Base-by-base conservation (phyloP, 2,329 filamentous ascomycete genomes). In the Hypoxylon sp. region DNA sequence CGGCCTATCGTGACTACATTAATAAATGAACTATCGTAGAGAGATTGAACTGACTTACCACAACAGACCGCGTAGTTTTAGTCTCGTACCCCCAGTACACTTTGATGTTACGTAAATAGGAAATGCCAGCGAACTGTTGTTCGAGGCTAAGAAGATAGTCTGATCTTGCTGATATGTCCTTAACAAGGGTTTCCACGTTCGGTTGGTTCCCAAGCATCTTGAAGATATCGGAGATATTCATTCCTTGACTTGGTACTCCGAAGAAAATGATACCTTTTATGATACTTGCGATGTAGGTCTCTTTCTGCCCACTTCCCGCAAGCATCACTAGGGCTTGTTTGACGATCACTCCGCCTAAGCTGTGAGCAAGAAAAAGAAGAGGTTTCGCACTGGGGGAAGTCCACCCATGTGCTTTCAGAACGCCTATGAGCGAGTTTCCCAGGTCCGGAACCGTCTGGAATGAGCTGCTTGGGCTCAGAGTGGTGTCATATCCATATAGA, bases 61-160 rank as follows among this genome's bases (percentile, higher is more conserved):
- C 52, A 44, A 55, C 24, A 5, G 24, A 42, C 11, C 33, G 37
- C 17, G 52, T 35, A 44, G 52, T 39, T 29, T n/a, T 42, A 8
- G 52, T 55, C 37, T 55, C 52, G 9, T 55, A 55, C 2, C 35
- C 52, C 52, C 52, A 55, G 52, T 39, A 55, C 8, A 55, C 37
- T 13, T 42, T 55, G 14, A 55, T 44, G 9, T 22, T 29, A 3
- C 52, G 37, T n/a, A 55, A 14, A 44, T 42, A 55, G 14, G 52
- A 42, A 29, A 44, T 55, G 6, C 52, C 52, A 17, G 35, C 37
- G 22, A 55, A 55, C 5, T 26, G 35, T 19, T 14, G n/a, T 5
- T 55, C 37, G 37, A 55, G 33, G 22, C 5, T 35, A 44, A 44
- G 37, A 10, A 42, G 35, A 35, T 39, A 39, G 37, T 39, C 14